Conservation (phyloP, 257 asterid species). For the Galeopsis tetrahit region DNA sequence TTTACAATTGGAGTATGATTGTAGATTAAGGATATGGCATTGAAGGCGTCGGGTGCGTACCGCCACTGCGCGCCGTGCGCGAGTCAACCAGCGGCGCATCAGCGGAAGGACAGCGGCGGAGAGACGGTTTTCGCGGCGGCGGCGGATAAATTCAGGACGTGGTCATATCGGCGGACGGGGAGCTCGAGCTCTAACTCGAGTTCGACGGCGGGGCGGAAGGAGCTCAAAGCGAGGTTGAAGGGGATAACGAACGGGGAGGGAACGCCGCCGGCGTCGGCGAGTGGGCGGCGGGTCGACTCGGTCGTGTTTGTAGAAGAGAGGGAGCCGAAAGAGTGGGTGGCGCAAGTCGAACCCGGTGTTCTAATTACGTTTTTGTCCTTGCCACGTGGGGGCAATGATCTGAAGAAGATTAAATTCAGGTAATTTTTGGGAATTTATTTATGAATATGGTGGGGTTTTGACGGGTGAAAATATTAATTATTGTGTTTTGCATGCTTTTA, state of each 20-base stretch:
- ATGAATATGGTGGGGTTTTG: constrained; percentile 29
- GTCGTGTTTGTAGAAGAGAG: constrained; percentile 83
- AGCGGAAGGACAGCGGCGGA: constrained; percentile 37
- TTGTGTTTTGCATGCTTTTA: constrained; percentile 22
- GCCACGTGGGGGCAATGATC: constrained; percentile 93
- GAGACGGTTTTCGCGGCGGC: constrained; percentile 45
- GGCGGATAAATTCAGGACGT: constrained; percentile 60
- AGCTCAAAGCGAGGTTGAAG: constrained; percentile 76
- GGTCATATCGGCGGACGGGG: constrained; percentile 80
- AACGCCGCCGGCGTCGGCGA: constrained; percentile 69
- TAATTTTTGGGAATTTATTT: constrained; percentile 35
- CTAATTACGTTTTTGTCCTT: constrained; percentile 85
- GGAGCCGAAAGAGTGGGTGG: constrained; percentile 96
- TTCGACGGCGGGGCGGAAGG: constrained; percentile 68
- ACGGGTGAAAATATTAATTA: constrained; percentile 30
- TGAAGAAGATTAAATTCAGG: constrained; percentile 91
- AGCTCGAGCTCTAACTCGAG: constrained; percentile 62
- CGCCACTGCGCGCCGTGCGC: constrained; percentile 74
- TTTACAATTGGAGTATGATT: neutral
- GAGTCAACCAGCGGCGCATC: constrained; percentile 45
- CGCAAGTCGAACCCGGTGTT: constrained; percentile 93
- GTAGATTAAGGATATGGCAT: constrained; percentile 86
- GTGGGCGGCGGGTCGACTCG: constrained; percentile 85
- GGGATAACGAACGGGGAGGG: constrained; percentile 86
- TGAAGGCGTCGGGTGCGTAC: constrained; percentile 92